Evolutionary conservation across 441 rosid genomes (phyloP).

Genomic region (Populus trichocarpa): DNA sequence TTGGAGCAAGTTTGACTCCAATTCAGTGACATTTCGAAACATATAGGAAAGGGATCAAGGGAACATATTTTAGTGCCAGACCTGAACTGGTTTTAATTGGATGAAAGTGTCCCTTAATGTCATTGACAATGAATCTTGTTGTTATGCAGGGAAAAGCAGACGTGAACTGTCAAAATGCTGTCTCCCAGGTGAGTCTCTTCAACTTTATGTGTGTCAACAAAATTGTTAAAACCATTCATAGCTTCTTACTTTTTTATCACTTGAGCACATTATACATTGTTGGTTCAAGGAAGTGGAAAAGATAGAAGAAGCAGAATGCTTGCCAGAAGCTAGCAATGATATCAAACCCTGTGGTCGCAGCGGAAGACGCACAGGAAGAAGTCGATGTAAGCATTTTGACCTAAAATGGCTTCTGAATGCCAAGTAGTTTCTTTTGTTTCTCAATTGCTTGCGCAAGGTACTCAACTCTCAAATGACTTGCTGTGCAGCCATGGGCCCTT

Average conservation of each 20-base stretch:
- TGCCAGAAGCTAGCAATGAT: constrained; percentile 21
- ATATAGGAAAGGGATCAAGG: not conserved
- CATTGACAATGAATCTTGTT: not conserved
- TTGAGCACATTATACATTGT: not conserved
- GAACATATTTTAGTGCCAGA: not conserved
- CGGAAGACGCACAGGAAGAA: constrained; percentile 42
- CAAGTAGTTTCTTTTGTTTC: not conserved
- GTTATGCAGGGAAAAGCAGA: constrained; percentile 35
- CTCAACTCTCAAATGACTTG: not conserved
- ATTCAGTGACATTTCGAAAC: no score
- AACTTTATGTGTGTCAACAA: not conserved
- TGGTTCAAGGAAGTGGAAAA: constrained; percentile 32
- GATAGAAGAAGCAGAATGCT: constrained; percentile 12
- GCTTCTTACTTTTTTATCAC: not conserved
- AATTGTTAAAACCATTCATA: not conserved
- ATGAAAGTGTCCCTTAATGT: not conserved
- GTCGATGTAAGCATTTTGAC: constrained; percentile 40
- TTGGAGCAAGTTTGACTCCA: no score
- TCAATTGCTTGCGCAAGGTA: not conserved
- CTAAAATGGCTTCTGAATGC: not conserved
- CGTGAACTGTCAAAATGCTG: constrained; percentile 11
- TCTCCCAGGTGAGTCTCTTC: constrained; percentile 20
- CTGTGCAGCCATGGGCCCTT: constrained; percentile 53
- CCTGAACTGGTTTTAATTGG: not conserved
- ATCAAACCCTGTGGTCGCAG: constrained; percentile 22